Evolutionary conservation across 2,329 filamentous ascomycete species (phyloP), one percentile per base, ranked within the genome.

Genomic region (Fusarium succisae): DNA sequence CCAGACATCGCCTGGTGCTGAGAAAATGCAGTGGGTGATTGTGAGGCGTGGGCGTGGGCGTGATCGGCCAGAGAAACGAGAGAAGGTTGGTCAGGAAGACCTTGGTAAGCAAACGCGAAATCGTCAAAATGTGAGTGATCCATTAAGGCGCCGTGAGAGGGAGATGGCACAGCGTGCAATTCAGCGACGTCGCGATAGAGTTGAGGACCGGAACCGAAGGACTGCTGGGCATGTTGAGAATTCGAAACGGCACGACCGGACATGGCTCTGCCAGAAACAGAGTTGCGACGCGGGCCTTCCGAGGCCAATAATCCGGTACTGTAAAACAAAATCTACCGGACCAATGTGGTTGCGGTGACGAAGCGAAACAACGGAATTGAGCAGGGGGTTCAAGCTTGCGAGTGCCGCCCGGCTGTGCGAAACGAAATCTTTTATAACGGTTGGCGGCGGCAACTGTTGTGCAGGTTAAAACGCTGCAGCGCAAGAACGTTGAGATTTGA

Each of bases 41-140:
- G 78, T 32, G 70, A 70, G 50, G 74, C 76, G 72, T 79, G 78
- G 68, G 82, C 81, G 22, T 80, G 77, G 69, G 82, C 81, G 22
- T 81, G 77, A n/a, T 83, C 82, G 24, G 79, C 66, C 37, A 81
- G 77, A 70, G 70, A 79, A 66, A 79, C 80, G 76, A 87, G 85
- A 28, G 85, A 80, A 53, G 79, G 79, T 69, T 84, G 83, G 63
- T 85, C 85, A 30, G 82, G 70, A 15, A 87, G 78, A 51, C 73
- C 84, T 82, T 77, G 76, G 75, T 87, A 90, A 7, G 86, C 77
- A 74, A 89, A 90, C 28, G 85, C 81, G 76, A 89, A 90, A 70
- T 88, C 86, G 69, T 83, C 82, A 76, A 90, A 90, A 56, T 87
- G 85, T 22, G 85, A 80, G 39, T 83, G 75, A 71, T 88, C 85